Evolutionary conservation across 768 basidiomycete species (phyloP), one percentile per base, ranked within the genome.

Genomic region (Postia placenta): DNA sequence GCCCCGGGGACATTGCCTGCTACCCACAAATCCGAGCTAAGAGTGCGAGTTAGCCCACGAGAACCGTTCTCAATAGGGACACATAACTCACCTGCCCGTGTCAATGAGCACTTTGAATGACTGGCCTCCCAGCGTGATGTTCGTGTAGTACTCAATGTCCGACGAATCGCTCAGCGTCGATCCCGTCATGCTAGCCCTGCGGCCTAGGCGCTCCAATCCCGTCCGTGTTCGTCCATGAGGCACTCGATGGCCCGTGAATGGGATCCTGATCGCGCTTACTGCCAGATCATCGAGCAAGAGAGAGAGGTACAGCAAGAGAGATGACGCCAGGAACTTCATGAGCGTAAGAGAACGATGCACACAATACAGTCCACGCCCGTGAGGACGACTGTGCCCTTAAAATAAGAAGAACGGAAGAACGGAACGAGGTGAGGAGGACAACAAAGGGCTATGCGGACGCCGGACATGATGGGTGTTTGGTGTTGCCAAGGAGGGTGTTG

Each of bases 1-100:
- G 63, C 56, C 24, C 44, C 49, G 11, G 55, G 50, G 6, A 67
- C 59, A 19, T 52, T 45, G 2, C 62, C 62, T 12, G 58, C 59
- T 2, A 66, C 60, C 56, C 61, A 66, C 19, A 68, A 39, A 45
- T 68, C 67, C 12, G 66, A 59, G 35, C 66, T 67, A 28, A 6
- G 39, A 12, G 33, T 36, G 11, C 15, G 11, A 24, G 24, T 24
- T 14, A 15, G 24, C 42, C 9, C 24, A 33, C 17, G 42, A 6
- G 11, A n/a, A 39, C 38, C 7, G 6, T 39, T 14, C 20, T 7
- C 42, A 7, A 42, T 6, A 39, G 5, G 30, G 12, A 22, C 33
- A 20, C 6, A 35, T 17, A 6, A 19, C 53, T 45, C 35, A 66
- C 64, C 64, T 67, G 30, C 67, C 67, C 5, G 65, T 67, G 46